Base-by-base conservation (phyloP, 257 asterid genomes). In the Jasminum sambac region DNA sequence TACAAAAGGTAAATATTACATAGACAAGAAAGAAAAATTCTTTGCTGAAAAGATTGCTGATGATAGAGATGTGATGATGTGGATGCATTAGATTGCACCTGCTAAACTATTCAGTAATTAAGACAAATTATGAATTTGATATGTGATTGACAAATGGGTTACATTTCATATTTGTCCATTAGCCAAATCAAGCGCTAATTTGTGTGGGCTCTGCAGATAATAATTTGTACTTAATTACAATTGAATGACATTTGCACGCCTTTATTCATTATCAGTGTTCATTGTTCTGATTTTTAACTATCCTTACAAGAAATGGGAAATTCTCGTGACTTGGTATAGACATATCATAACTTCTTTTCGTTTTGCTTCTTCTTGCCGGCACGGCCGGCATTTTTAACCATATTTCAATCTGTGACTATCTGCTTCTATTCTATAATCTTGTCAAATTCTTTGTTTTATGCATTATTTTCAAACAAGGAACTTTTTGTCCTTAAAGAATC, bases 241-340 rank as follows among this genome's bases (percentile, higher is more conserved):
- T 55, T 55, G 23, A 55, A 8, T 55, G 23, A 14, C 13, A 8
- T 55, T 55, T 55, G 36, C 36, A 55, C 61, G 30, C 62, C n/a
- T 55, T 55, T 11, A 6, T 16, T 52, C 61, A 52, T 52, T 12
- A 52, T 67, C 70, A n/a, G 58, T 57, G 72, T 74, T 57, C 50
- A 72, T 46, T 69, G 48, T 78, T 67, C 30, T 30, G 39, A 38
- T 64, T 67, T 26, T 67, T 73, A 60, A 26, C 72, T 24, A 16
- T 38, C 46, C 64, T 61, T 30, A 11, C 34, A 55, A 71, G 42
- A 71, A 41, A 71, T 40, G 66, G 34, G 23, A 13, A 72, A 16
- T 61, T 70, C 86, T 70, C 79, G 84, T 82, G 86, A 82, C 30
- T 11, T 62, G 21, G 79, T 75, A 78, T 73, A 78, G 62, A 43